phyloP scores from a whole-genome alignment of 768 basidiomycete genomes.

The Lyophyllum semitale region DNA sequence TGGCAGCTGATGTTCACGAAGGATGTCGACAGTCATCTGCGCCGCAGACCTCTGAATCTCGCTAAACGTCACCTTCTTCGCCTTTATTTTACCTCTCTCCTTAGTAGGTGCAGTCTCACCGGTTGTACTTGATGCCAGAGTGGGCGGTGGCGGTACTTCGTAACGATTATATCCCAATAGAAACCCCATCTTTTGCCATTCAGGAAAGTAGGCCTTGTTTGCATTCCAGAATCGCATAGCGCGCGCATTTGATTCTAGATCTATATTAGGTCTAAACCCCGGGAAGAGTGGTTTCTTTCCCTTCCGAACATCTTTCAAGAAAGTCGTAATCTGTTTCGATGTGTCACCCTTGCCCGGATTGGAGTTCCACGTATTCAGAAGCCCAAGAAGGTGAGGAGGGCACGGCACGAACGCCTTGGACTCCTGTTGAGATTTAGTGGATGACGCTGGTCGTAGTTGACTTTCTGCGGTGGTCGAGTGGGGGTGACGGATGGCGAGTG shows the following conservation, averaged over 20 bases:
- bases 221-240: conserved; percentile 1
- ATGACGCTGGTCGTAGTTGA: too few species aligned
- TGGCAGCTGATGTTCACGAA: background rate
- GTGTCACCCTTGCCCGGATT: background rate
- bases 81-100: background rate
- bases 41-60: conserved; percentile 1
- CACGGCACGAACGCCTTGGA: too few species aligned
- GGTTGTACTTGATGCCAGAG: background rate
- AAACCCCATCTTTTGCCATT: conserved; percentile 14
- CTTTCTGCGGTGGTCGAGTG: too few species aligned
- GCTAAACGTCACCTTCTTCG: conserved; percentile 1
- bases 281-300: conserved; percentile 6
- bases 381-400: conserved; percentile 4
- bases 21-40: background rate
- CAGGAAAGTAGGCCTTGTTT: background rate
- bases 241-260: background rate
- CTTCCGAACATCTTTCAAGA: conserved; percentile 5
- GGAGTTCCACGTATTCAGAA: conserved; percentile 6
- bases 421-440: too few species aligned
- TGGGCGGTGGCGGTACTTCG: background rate
- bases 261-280: background rate
- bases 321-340: conserved; percentile 1
- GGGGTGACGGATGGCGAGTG: too few species aligned
- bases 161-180: conserved; percentile 1
- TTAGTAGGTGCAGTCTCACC: background rate